Evolutionary conservation across 2,329 filamentous ascomycete genomes (phyloP).

Genomic region (Venturia carpophila): DNA sequence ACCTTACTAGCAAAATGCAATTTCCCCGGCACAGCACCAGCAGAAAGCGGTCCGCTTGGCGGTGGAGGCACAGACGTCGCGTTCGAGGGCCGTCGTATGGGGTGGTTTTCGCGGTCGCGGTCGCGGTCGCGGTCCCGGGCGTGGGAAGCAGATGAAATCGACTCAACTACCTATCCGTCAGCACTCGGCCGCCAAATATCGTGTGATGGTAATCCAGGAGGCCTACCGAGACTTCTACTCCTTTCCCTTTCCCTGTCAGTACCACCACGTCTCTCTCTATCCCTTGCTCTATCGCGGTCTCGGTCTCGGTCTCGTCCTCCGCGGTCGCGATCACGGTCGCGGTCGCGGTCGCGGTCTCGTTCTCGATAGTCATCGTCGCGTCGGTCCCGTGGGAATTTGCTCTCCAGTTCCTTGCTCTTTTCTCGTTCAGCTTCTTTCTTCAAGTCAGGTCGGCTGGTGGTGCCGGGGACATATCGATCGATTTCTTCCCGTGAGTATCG

Average conservation of each 20-base stretch:
- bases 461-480: slow-evolving; percentile 39
- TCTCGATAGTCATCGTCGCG: not conserved
- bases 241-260: slow-evolving; percentile 26
- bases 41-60: not conserved
- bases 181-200: slow-evolving; percentile 12
- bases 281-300: slow-evolving; percentile 19
- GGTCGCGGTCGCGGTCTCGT: slow-evolving; percentile 5
- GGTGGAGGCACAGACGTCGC: slow-evolving; percentile 6
- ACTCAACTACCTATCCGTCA: slow-evolving; percentile 13
- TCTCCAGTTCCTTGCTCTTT: slow-evolving; percentile 21
- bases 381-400: slow-evolving; percentile 1
- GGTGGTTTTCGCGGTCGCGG: not conserved
- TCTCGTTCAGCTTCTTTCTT: slow-evolving; percentile 21
- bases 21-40: not conserved
- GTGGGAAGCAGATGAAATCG: not conserved
- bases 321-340: slow-evolving; percentile 8
- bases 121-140: too few species aligned
- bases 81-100: not conserved
- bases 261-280: slow-evolving; percentile 16
- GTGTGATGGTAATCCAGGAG: slow-evolving; percentile 8
- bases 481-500: slow-evolving; percentile 31
- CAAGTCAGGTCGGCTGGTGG: slow-evolving; percentile 25
- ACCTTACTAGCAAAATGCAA: slow-evolving; percentile 14
- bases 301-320: slow-evolving; percentile 25
- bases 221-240: slow-evolving; percentile 8